These are phyloP conservation scores for Thalassia testudinum DNA, from an alignment of 116 monocot species.

Conservation along the genomic window DNA sequence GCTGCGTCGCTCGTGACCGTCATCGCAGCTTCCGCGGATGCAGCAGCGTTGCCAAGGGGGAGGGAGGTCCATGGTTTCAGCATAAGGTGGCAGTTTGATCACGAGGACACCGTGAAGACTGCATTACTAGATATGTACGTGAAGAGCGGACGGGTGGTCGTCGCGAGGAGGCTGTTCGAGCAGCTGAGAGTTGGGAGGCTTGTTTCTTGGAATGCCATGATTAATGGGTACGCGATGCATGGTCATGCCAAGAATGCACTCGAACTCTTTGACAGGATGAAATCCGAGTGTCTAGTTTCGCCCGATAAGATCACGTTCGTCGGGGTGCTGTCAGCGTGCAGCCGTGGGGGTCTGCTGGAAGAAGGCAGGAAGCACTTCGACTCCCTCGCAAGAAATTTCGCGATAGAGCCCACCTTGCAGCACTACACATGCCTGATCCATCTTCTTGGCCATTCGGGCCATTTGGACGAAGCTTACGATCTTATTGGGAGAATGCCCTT, in stretches of 20 bases:
- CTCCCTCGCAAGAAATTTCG: constrained; percentile 16
- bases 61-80: constrained; percentile 38
- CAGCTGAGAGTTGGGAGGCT: constrained; percentile 22
- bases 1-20: constrained; percentile 40
- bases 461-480: constrained; percentile 25
- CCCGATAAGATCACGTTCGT: constrained; percentile 53
- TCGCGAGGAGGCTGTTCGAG: constrained; percentile 40
- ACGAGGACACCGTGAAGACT: constrained; percentile 31
- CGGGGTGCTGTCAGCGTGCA: constrained; percentile 49
- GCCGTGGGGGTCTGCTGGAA: constrained; percentile 36
- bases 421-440: constrained; percentile 63
- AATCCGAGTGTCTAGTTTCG: constrained; percentile 2
- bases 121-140: constrained; percentile 56
- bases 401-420: constrained; percentile 24
- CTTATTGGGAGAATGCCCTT: constrained; percentile 30
- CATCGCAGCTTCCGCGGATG: constrained; percentile 36
- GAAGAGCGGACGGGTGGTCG: constrained; percentile 36
- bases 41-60: constrained; percentile 29
- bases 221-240: constrained; percentile 49
- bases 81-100: constrained; percentile 22
- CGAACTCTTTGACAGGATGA: constrained; percentile 31
- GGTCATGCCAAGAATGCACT: constrained; percentile 39
- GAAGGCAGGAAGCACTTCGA: constrained; percentile 25
- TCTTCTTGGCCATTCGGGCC: constrained; percentile 43
- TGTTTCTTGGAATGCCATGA: constrained; percentile 56